These are phyloP conservation scores for Rhodosporidiobolus sp. DNA, from an alignment of 768 basidiomycete genomes.

Conservation along the genomic window DNA sequence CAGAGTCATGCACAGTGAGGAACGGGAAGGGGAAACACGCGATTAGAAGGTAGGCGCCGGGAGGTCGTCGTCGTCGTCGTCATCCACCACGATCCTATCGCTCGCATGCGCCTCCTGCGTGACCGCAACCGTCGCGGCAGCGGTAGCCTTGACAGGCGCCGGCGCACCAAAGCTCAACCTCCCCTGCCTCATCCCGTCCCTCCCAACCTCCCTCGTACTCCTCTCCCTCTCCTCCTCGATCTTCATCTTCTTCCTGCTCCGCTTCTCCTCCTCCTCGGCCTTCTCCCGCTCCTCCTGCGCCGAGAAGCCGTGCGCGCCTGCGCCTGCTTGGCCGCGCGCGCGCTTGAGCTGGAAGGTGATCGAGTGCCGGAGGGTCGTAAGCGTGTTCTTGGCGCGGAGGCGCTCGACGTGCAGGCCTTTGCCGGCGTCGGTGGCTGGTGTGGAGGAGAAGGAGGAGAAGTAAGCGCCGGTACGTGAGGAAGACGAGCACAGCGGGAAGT, in stretches of 20 bases:
- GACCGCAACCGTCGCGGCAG: not conserved
- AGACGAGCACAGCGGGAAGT: no score
- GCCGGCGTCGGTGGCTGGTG: conserved; percentile 10
- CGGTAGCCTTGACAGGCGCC: not conserved
- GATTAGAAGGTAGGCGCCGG: not conserved
- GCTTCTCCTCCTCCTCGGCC: not conserved
- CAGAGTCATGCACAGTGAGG: no score
- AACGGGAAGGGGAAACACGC: no score
- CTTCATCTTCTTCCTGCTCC: not conserved
- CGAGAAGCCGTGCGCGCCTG: not conserved
- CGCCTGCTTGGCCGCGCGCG: conserved; percentile 4
- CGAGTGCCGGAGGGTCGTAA: conserved; percentile 7
- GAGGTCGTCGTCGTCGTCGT: not conserved
- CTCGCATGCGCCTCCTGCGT: no score
- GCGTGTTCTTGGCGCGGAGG: conserved; percentile 24
- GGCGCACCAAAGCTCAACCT: not conserved
- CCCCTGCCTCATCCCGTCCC: not conserved
- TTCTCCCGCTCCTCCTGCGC: conserved; percentile 2
- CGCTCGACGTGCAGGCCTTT: conserved; percentile 24
- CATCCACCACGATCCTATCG: not conserved
- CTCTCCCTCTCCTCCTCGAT: not conserved
- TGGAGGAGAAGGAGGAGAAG: not conserved
- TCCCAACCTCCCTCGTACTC: not conserved
- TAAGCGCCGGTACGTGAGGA: no score
- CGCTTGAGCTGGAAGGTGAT: conserved; percentile 18